Evolutionary conservation across 2,329 filamentous ascomycete genomes (phyloP), one percentile per base, ranked within the genome.

Genomic region (Exophiala oligosperma): DNA sequence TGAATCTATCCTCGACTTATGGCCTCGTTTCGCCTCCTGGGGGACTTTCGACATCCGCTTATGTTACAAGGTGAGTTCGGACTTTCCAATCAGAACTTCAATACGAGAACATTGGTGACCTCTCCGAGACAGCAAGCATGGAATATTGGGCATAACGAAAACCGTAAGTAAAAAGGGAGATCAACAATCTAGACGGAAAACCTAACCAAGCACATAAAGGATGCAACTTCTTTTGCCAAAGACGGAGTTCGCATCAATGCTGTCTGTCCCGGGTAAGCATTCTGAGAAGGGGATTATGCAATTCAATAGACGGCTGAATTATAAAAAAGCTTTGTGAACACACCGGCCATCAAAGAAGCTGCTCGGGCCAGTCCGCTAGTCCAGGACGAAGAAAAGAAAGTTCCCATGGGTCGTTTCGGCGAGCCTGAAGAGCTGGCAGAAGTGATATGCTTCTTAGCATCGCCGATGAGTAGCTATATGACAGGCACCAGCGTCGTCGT

Each of bases 381-480:
- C 17, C 17, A 17, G 17, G 17, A 17, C 17, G 17, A 17, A 17
- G 17, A 17, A 17, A 17, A 17, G 17, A 21, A n/a, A 5, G 32
- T 32, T 32, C 54, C 54, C 0, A 43, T 56, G 54, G 54, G 29
- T 5, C 46, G 54, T 17, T 26, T 49, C 11, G 54, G 54, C 7
- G 28, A 56, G 35, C 41, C 54, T 12, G 41, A 47, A 24, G 54
- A 56, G 46, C 46, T 37, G 35, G 54, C 54, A 6, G 54, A 56
- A 14, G 47, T 51, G 8, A 56, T 56, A 14, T 17, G 50, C 9
- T 56, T 56, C n/a, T 37, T 56, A 28, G 50, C 46, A 8, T 56
- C 54, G n/a, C 54, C 54, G 3, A 41, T 56, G 54, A 47, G 41
- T 32, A 32, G 54, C n/a, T 56, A 56, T 28, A 35, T 56, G 23